Evolutionary conservation across 2,329 filamentous ascomycete genomes (phyloP).

Genomic region (Trichoderma hamatum): DNA sequence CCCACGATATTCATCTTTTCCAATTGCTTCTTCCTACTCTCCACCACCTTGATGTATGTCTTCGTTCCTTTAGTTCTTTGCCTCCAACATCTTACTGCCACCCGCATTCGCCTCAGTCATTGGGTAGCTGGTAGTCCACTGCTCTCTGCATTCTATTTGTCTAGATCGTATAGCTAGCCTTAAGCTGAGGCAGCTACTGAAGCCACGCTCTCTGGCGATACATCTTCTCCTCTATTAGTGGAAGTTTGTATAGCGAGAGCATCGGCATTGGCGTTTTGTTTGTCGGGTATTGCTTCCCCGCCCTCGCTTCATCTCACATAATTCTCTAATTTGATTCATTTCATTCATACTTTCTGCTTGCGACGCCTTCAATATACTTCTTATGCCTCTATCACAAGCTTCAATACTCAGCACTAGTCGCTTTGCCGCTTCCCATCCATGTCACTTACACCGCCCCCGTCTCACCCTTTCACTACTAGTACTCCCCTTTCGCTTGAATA

Average conservation of each 20-base stretch:
- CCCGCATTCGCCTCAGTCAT: background rate
- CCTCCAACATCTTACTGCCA: background rate
- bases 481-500: background rate
- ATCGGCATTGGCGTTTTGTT: background rate
- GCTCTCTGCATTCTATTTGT: background rate
- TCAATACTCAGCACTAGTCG: conserved; percentile 10
- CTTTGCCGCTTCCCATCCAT: background rate
- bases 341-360: background rate
- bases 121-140: background rate
- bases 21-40: background rate
- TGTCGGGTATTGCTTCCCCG: background rate
- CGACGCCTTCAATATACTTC: background rate
- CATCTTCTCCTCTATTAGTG: background rate
- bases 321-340: background rate
- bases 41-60: background rate
- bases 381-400: background rate
- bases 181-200: background rate
- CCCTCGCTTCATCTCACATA: background rate
- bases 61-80: background rate
- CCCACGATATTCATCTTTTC: no score
- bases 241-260: background rate
- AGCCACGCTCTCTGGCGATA: background rate
- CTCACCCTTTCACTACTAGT: background rate
- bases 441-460: conserved; percentile 2
- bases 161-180: background rate